Base-by-base conservation (phyloP, 805 yeast species). In the Debaryomyces hansenii region DNA sequence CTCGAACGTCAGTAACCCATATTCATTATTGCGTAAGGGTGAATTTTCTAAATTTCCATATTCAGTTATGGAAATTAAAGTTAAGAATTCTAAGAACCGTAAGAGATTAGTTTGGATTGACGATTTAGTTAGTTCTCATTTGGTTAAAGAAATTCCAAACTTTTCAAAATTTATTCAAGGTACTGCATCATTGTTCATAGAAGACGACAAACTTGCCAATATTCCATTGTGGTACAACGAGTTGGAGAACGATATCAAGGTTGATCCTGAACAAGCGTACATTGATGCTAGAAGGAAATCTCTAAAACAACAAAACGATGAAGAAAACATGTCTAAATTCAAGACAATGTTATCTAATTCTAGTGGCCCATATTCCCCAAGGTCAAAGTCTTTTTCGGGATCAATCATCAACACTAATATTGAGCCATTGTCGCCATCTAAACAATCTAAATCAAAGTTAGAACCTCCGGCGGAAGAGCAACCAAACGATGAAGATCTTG, bases 171-270 rank as follows among this genome's bases (percentile, higher is more conserved):
- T 87, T 63, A 78, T 92, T 55, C 99, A 92, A 64, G 98, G 98
- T 69, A 82, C 90, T 47, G 90, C 97, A 4, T 78, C 90, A 2
- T 75, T 92, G 51, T 92, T 84, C 62, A 80, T 90, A 44, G 98
- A 92, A 61, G 94, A 89, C 63, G 97, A 92, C 58, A 85, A 86
- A 55, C 77, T 92, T 60, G 96, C 90, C 62, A 83, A 85, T 52
- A 75, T 92, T 51, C 99, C 99, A 46, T 87, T 90, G 65, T 92
- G 99, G 99, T 77, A 90, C 54, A 88, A 95, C 48, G 97, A 92
- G 50, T 73, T 94, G 57, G 97, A 66, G 52, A 54, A 57, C 43
- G 92, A 87, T 63, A 84, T 85, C 48, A 78, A 89, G 55, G 79
- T 79, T 53, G 85, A 87, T 59, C 95, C 95, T n/a, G 80, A 80